Conservation (phyloP, 1,139 yeast species). For the Suhomyces kunorum region DNA sequence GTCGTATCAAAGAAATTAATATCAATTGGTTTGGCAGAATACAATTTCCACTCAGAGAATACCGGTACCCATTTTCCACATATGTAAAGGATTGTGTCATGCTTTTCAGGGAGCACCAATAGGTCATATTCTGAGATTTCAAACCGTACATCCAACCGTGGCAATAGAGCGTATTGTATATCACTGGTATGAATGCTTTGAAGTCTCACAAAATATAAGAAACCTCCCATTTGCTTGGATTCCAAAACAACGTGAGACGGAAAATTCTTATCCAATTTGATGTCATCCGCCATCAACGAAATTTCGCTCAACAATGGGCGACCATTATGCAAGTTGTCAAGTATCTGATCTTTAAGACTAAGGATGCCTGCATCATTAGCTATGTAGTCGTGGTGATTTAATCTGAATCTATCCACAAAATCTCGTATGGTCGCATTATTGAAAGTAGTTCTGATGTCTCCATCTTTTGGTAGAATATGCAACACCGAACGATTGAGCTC, state of each 20-base stretch:
- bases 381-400: constrained; percentile 23
- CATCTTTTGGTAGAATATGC: constrained; percentile 1
- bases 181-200: constrained; percentile 9
- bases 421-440: not conserved
- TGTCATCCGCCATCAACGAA: not conserved
- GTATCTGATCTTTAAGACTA: not conserved
- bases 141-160: constrained; percentile 23
- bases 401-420: constrained; percentile 26
- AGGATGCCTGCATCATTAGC: constrained; percentile 12
- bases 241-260: constrained; percentile 22
- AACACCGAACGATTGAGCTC: constrained; percentile 3
- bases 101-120: constrained; percentile 8
- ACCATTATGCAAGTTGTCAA: not conserved
- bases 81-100: constrained; percentile 4
- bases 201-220: constrained; percentile 21
- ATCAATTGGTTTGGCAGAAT: constrained; percentile 8
- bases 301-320: not conserved
- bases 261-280: not conserved
- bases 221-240: constrained; percentile 22
- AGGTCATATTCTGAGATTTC: constrained; percentile 9
- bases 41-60: constrained; percentile 15
- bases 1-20: constrained; percentile 6
- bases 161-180: constrained; percentile 16
- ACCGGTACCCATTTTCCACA: constrained; percentile 10
- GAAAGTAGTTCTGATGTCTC: not conserved